These are phyloP conservation scores for Phlebiopsis flavidoalba DNA, from an alignment of 768 basidiomycete species.

Conservation along the genomic window DNA sequence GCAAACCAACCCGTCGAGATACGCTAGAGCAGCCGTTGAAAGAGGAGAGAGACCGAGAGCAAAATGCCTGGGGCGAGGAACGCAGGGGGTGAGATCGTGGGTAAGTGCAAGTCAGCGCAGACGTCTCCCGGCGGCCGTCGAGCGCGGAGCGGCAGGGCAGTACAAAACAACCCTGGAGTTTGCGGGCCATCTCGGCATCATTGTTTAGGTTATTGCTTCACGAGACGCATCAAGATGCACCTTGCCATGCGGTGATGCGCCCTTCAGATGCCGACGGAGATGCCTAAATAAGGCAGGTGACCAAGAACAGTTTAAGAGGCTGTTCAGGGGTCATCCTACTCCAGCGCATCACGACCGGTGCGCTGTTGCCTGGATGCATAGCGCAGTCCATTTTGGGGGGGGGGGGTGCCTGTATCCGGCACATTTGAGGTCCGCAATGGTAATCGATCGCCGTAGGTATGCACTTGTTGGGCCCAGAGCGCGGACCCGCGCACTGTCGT, in stretches of 20 bases:
- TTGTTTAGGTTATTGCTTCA: neutral
- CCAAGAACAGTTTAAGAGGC: neutral
- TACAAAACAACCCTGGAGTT: neutral
- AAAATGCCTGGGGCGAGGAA: neutral
- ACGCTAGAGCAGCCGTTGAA: neutral
- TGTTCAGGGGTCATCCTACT: neutral
- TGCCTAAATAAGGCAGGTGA: neutral
- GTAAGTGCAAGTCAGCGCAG: neutral
- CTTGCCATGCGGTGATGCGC: neutral
- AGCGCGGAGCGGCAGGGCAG: neutral
- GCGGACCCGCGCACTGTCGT: no score
- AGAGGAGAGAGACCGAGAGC: neutral
- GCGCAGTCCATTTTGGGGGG: no score
- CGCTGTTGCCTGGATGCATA: no score
- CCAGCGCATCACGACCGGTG: neutral
- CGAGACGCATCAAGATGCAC: neutral
- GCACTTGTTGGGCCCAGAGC: no score
- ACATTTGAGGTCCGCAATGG: neutral
- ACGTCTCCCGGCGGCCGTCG: no score
- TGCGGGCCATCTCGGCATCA: neutral
- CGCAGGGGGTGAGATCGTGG: neutral
- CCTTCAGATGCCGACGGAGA: neutral
- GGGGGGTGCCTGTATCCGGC: no score
- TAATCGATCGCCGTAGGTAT: neutral
- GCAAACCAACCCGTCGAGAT: neutral